Evolutionary conservation across 129 eudicot species (phyloP), one percentile per base, ranked within the genome.

Genomic region (Chrysanthemum seticuspe): DNA sequence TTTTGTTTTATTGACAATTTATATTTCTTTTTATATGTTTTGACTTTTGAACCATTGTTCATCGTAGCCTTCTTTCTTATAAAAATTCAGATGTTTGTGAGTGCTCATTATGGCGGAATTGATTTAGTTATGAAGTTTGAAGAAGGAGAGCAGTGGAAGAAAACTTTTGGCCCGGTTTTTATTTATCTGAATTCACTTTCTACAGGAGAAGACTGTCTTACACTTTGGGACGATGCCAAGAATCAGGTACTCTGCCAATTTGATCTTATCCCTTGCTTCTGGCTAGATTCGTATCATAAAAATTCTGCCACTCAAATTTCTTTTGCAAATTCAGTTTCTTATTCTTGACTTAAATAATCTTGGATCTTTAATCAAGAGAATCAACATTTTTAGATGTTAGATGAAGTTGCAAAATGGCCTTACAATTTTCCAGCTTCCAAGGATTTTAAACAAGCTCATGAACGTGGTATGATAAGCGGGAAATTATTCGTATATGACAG

Each of bases 151-250:
- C 70, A 66, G 40, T 93, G 96, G 98, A 92, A 89, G 85, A 92
- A 85, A 81, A 91, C 85, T 36, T 92, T 89, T 62, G 98, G 98
- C 15, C 98, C 98, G 0, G 92, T 87, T 80, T 93, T 82, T 72
- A 78, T 87, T 44, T 81, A 85, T 74, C 73, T 93, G 1, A 87
- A 93, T 64, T 75, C 90, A 4, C 75, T 27, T 11, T 47, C 77
- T 51, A 67, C 19, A 11, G 74, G 77, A 55, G 62, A 83, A 59
- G 84, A 83, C 67, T 76, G 85, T 64, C 72, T 75, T 19, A 74
- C 81, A 2, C 84, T 93, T 7, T 89, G 97, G 98, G 76, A 93
- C 0, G 86, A 87, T 60, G 92, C 92, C 73, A 87, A 87, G 71
- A 65, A 73, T 12, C 83, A 81, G 92, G 91, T 84, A 69, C 47